These are phyloP conservation scores for Salix exigua DNA, from an alignment of 345 rosid species.

Conservation along the genomic window DNA sequence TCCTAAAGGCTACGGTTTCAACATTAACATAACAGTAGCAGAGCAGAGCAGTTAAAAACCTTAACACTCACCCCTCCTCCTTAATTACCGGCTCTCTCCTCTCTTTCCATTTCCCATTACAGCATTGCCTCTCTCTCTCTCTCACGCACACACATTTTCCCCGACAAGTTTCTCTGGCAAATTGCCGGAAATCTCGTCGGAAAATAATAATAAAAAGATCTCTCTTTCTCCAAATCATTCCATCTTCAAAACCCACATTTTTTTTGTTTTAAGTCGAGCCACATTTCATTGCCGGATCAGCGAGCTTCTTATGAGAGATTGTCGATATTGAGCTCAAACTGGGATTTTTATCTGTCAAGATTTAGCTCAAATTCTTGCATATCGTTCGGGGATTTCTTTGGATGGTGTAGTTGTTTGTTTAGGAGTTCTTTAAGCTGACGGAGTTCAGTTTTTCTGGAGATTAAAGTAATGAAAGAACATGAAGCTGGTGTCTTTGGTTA, in stretches of 20 bases:
- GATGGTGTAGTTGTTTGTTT: conserved; percentile 2
- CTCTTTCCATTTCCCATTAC: neutral
- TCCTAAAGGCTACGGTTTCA: neutral
- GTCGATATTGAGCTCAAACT: neutral
- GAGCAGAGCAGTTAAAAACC: neutral
- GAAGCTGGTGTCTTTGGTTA: conserved; percentile 16
- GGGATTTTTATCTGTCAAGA: neutral
- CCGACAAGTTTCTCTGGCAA: conserved; percentile 23
- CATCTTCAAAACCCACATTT: neutral
- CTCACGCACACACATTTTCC: neutral
- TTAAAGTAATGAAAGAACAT: conserved; percentile 10
- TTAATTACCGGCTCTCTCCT: neutral
- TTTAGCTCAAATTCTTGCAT: neutral
- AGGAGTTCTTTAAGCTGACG: neutral
- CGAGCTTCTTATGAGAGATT: neutral
- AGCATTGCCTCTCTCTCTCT: neutral
- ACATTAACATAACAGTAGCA: neutral
- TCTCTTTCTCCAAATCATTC: neutral
- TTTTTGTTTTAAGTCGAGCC: neutral
- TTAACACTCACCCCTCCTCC: conserved; percentile 7
- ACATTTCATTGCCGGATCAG: neutral
- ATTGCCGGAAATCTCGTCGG: conserved; percentile 31
- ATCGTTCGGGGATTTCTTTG: conserved; percentile 25
- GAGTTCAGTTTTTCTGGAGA: conserved; percentile 4
- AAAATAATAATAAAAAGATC: neutral